Conservation (phyloP, 768 basidiomycete genomes). For the Kwoniella sp. region DNA sequence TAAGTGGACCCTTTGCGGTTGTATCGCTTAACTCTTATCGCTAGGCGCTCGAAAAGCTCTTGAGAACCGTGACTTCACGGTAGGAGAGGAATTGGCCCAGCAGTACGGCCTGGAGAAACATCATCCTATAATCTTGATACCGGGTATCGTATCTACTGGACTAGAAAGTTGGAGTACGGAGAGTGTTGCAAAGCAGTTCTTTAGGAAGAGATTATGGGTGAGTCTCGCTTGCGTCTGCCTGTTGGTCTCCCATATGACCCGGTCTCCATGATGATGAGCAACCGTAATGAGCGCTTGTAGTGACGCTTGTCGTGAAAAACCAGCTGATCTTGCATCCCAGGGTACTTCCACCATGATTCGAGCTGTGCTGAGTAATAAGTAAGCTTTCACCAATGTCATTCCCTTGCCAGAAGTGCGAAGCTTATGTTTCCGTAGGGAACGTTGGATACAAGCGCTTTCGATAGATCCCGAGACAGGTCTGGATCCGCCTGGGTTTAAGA, state of each 20-base stretch:
- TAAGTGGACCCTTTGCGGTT: too few species aligned
- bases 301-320: too few species aligned
- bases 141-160: constrained; percentile 87
- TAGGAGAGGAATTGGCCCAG: constrained; percentile 45
- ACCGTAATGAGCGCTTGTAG: too few species aligned
- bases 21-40: too few species aligned
- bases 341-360: constrained; percentile 54
- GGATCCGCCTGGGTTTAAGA: constrained; percentile 79
- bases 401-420: background rate
- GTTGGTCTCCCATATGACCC: too few species aligned
- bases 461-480: constrained; percentile 89
- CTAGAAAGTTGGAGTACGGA: constrained; percentile 93
- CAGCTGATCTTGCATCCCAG: constrained; percentile 22
- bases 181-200: constrained; percentile 80
- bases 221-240: too few species aligned
- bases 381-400: constrained; percentile 46
- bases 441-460: constrained; percentile 87
- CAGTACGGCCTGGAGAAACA: constrained; percentile 60
- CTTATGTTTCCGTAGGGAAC: constrained; percentile 56
- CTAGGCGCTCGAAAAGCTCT: constrained; percentile 47
- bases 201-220: constrained; percentile 75
- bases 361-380: constrained; percentile 69
- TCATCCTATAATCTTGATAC: constrained; percentile 81
- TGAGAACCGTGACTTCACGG: constrained; percentile 52
- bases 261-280: too few species aligned